Percentiles rank a stretch among this genome's conserved stretches.
Evolutionary conservation across 805 yeast genomes (phyloP).

Genomic region (Ogataea saltuana): DNA sequence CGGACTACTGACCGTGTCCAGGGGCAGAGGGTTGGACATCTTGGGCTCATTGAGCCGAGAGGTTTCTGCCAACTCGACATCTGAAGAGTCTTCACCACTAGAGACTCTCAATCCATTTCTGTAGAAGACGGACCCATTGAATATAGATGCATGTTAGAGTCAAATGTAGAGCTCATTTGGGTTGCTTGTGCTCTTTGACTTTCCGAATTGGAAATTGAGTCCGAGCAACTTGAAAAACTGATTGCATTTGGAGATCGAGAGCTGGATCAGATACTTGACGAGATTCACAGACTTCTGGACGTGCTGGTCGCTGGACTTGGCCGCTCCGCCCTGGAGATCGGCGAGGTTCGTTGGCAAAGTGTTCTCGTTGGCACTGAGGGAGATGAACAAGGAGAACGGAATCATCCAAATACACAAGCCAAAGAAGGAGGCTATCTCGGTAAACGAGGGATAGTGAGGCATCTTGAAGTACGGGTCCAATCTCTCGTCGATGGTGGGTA

Average conservation of each 20-base stretch:
- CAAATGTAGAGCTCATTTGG: conserved; percentile 34
- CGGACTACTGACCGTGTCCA: conserved; percentile 4
- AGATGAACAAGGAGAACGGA: conserved; percentile 89
- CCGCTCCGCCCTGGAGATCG: conserved; percentile 32
- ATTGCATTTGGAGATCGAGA: conserved; percentile 48
- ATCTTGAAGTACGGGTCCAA: conserved; percentile 59
- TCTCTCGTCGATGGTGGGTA: conserved; percentile 68
- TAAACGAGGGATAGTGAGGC: conserved; percentile 73
- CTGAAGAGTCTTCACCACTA: neutral
- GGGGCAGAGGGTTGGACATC: conserved; percentile 12
- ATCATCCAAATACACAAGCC: conserved; percentile 93
- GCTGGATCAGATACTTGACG: conserved; percentile 65
- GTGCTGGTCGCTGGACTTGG: conserved; percentile 23
- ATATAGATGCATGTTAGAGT: neutral
- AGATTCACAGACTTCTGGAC: conserved; percentile 57
- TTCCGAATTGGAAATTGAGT: conserved; percentile 44
- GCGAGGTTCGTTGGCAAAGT: conserved; percentile 58
- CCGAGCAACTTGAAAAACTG: conserved; percentile 58
- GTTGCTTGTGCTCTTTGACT: conserved; percentile 17
- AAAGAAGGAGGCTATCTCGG: conserved; percentile 93
- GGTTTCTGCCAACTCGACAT: conserved; percentile 1
- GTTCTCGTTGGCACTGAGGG: conserved; percentile 89
- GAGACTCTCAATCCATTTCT: neutral
- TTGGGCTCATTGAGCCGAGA: conserved; percentile 10
- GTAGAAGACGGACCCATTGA: neutral